Evolutionary conservation across 2,329 filamentous ascomycete genomes (phyloP), one percentile per base, ranked within the genome.

Genomic region (Aureobasidium sp.): DNA sequence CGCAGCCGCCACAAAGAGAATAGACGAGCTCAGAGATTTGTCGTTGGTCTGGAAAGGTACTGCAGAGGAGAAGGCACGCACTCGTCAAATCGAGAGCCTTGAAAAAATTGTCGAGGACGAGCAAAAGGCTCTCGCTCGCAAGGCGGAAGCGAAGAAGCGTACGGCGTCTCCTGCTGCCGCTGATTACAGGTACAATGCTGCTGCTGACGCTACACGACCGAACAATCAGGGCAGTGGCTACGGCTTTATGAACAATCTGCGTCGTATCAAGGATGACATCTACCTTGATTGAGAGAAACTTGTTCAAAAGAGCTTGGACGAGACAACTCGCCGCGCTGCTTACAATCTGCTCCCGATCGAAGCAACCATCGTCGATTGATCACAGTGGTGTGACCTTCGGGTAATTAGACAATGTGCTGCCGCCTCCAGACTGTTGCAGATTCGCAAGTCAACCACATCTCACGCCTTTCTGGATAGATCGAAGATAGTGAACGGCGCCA

Each of bases 41-140:
- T 81, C 83, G 3, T 72, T 72, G n/a, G 83, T 98, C 19, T 98
- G 93, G 90, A 91, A 86, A 66, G 90, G 90, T n/a, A 96, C 93
- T 2, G 86, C 88, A 0, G 93, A 98, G 71, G 93, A 97, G 68
- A 94, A 88, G 70, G 88, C 89, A 5, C 77, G 93, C 50, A 72
- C 73, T 8, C 86, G 81, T 63, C 90, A 96, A 65, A 84, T 98
- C 16, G 91, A 97, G 59, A 78, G 79, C 48, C 68, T 98, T 61
- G 82, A 83, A 29, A 89, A 83, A 72, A 78, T 88, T 69, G 88
- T 95, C 1, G 90, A 96, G 64, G 91, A 96, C 21, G 74, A 74
- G 59, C 72, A 74, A 58, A 76, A 67, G 58, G 67, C 67, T 1
- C 54, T 78, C 35, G 75, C 77, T 40, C 63, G 54, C 38, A 55